A percentile compares a stretch with the other conserved stretches of the same genome.
phyloP scores from a whole-genome alignment of 352 stramenopile species.

The Globisporangium orthogonon region DNA sequence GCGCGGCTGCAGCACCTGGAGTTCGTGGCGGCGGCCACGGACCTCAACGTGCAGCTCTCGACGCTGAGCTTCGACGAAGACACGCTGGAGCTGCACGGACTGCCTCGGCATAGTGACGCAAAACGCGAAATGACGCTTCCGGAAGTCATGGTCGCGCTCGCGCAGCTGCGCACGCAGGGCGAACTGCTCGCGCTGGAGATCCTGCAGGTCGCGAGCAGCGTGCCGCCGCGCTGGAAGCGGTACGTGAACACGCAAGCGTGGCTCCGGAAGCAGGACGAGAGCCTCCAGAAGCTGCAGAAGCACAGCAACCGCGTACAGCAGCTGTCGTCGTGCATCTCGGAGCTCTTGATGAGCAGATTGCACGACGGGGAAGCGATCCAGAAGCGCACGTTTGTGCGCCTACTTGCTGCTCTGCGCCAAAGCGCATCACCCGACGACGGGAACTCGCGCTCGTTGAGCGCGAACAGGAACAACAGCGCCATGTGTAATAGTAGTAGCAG shows the following conservation, averaged over 20 bases:
- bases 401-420: slow-evolving; percentile 47
- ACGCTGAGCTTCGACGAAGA: slow-evolving; percentile 33
- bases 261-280: slow-evolving; percentile 35
- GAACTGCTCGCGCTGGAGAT: slow-evolving; percentile 53
- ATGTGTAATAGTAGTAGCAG: slow-evolving; percentile 5
- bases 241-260: slow-evolving; percentile 33
- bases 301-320: slow-evolving; percentile 38
- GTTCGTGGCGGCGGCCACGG: slow-evolving; percentile 24
- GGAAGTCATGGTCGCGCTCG: slow-evolving; percentile 43
- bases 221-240: slow-evolving; percentile 34
- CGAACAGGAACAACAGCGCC: slow-evolving; percentile 7
- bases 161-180: slow-evolving; percentile 44
- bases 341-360: slow-evolving; percentile 43
- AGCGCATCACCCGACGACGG: slow-evolving; percentile 13
- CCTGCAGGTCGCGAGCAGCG: slow-evolving; percentile 21
- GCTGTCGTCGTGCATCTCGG: slow-evolving; percentile 30
- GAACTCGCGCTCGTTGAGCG: background rate
- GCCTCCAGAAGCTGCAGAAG: slow-evolving; percentile 29
- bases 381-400: slow-evolving; percentile 32
- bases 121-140: slow-evolving; percentile 55
- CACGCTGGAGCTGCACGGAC: slow-evolving; percentile 28
- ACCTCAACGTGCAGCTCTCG: slow-evolving; percentile 27
- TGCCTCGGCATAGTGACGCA: slow-evolving; percentile 26
- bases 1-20: slow-evolving; percentile 41
- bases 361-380: slow-evolving; percentile 42